These are phyloP conservation scores for Biscogniauxia sp. DNA, from an alignment of 2,329 filamentous ascomycete genomes.

Conservation along the genomic window DNA sequence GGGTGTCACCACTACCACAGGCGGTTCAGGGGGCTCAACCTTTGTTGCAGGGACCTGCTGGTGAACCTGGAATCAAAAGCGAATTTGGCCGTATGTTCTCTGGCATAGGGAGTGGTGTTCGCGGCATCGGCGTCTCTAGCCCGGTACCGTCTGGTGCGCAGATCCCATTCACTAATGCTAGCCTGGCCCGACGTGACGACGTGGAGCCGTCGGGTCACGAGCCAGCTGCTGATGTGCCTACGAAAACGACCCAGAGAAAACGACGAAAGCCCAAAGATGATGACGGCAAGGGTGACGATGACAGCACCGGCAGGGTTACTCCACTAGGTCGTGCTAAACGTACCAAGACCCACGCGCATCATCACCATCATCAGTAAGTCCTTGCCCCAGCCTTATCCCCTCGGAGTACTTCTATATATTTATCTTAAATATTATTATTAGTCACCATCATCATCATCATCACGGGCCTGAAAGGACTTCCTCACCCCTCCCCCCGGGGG, in stretches of 20 bases:
- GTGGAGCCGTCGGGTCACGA: slow-evolving; percentile 45
- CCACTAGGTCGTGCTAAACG: slow-evolving; percentile 61
- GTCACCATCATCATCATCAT: slow-evolving; percentile 53
- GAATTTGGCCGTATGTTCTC: slow-evolving; percentile 95
- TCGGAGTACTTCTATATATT: slow-evolving; percentile 17
- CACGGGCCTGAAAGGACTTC: slow-evolving; percentile 47
- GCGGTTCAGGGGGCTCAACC: slow-evolving; percentile 90
- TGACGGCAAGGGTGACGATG: slow-evolving; percentile 64
- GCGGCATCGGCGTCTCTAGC: slow-evolving; percentile 49
- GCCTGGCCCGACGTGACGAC: slow-evolving; percentile 53
- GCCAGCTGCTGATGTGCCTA: slow-evolving; percentile 38
- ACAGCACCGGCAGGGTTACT: slow-evolving; percentile 59
- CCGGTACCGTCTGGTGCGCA: slow-evolving; percentile 44
- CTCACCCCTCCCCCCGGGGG: slow-evolving; percentile 41
- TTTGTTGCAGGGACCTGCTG: slow-evolving; percentile 72
- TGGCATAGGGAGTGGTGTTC: slow-evolving; percentile 69
- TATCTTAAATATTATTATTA: slow-evolving; percentile 24
- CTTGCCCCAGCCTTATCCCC: slow-evolving; percentile 1
- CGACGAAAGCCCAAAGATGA: slow-evolving; percentile 77
- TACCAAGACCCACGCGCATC: slow-evolving; percentile 61
- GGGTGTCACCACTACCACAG: slow-evolving; percentile 85
- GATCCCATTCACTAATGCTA: slow-evolving; percentile 46
- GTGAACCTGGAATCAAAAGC: slow-evolving; percentile 87
- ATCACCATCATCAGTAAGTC: slow-evolving; percentile 67
- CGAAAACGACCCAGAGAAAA: slow-evolving; percentile 51